Percentiles rank a stretch among this genome's conserved stretches.
Conservation (phyloP, 1,139 yeast genomes). For the Lodderomyces elongisporus region DNA sequence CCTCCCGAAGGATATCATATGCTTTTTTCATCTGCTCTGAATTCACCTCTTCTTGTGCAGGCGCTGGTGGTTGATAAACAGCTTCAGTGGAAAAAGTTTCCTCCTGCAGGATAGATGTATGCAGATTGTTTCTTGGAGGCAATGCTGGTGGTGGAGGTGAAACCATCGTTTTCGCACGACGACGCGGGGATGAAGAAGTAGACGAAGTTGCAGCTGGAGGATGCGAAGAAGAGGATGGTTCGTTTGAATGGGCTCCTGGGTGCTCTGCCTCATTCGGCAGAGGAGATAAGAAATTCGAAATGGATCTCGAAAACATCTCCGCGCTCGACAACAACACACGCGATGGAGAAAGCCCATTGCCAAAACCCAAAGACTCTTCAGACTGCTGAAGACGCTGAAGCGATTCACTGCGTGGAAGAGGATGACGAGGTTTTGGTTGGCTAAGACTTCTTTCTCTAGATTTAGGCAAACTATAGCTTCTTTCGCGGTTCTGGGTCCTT, state of each 20-base stretch:
- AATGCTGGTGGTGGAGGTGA: conserved; percentile 5
- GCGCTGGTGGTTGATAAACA: conserved; percentile 11
- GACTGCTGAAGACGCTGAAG: too few relatives aligned
- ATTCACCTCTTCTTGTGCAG: conserved; percentile 11
- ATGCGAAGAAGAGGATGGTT: too few relatives aligned
- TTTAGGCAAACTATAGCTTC: too few relatives aligned
- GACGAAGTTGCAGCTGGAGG: not conserved
- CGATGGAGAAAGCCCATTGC: conserved; percentile 44
- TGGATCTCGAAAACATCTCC: conserved; percentile 46
- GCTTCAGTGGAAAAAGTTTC: conserved; percentile 2
- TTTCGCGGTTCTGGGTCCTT: too few relatives aligned
- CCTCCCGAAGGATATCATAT: conserved; percentile 49
- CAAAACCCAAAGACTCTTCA: too few relatives aligned
- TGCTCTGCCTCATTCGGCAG: conserved; percentile 27
- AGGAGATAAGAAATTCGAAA: conserved; percentile 41
- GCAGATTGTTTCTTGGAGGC: conserved; percentile 5
- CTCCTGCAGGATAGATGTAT: conserved; percentile 5
- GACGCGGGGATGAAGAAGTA: too few relatives aligned
- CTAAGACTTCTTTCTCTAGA: too few relatives aligned
- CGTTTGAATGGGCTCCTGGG: not conserved
- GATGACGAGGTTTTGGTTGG: too few relatives aligned
- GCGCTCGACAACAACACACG: conserved; percentile 50
- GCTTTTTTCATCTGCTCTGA: conserved; percentile 19
- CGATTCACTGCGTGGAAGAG: too few relatives aligned
- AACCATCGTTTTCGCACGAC: not conserved